Conservation (phyloP, 1,139 yeast species). For the Geotrichum klebahnii region DNA sequence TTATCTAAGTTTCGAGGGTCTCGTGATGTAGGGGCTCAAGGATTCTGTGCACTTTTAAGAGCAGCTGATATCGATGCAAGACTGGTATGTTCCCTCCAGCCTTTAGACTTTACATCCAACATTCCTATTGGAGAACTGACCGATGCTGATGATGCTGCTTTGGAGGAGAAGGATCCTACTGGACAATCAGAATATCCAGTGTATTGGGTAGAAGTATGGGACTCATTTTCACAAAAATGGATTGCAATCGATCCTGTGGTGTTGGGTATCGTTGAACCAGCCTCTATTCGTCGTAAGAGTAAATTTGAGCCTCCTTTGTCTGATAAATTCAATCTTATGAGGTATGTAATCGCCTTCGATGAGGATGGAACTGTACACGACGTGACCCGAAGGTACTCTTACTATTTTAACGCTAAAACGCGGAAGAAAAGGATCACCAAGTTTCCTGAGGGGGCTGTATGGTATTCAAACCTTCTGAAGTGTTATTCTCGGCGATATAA, state of each 20-base stretch:
- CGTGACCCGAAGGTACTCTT: conserved; percentile 78
- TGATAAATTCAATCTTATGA: conserved; percentile 56
- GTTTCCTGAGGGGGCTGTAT: conserved; percentile 48
- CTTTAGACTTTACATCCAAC: conserved; percentile 71
- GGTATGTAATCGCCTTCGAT: conserved; percentile 77
- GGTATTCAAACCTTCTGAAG: conserved; percentile 50
- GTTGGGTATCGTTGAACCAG: conserved; percentile 62
- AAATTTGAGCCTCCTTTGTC: conserved; percentile 71
- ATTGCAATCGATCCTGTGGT: conserved; percentile 79
- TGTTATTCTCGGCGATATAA: conserved; percentile 27
- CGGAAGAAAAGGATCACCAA: conserved; percentile 67
- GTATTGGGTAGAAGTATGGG: conserved; percentile 96
- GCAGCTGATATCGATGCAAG: conserved; percentile 70
- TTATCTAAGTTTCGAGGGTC: conserved; percentile 49
- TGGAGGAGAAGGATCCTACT: conserved; percentile 12
- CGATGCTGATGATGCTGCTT: conserved; percentile 17
- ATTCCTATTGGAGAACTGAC: conserved; percentile 27
- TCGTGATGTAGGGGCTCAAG: conserved; percentile 79
- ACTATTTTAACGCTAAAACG: conserved; percentile 66
- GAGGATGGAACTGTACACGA: conserved; percentile 63
- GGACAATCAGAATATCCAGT: conserved; percentile 54
- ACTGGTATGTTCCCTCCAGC: conserved; percentile 76
- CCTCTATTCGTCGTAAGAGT: conserved; percentile 48
- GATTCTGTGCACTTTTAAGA: conserved; percentile 72
- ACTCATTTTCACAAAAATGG: conserved; percentile 66